phyloP scores from a whole-genome alignment of 2,329 filamentous ascomycete species.

The Rasamsonia emersonii region DNA sequence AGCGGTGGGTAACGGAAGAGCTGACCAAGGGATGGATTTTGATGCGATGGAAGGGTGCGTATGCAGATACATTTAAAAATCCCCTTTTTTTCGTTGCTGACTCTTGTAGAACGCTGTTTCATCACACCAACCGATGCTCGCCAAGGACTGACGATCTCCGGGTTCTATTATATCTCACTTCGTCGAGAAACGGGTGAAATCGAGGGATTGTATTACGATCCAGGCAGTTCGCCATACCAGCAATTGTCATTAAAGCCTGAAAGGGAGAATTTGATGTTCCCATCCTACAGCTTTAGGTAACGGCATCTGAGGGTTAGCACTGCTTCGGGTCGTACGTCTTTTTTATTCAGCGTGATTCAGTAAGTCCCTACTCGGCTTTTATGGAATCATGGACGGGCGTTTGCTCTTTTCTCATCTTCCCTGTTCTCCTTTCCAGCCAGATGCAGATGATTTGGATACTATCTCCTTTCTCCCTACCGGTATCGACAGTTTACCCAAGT shows the following conservation, averaged over 20 bases:
- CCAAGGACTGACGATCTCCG: slow-evolving; percentile 41
- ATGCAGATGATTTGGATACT: too few relatives aligned
- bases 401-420: too few relatives aligned
- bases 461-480: too few relatives aligned
- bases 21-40: slow-evolving; percentile 38
- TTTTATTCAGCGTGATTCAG: neutral
- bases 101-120: slow-evolving; percentile 37
- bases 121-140: slow-evolving; percentile 38
- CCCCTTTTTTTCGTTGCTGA: neutral
- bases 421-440: too few relatives aligned
- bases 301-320: neutral
- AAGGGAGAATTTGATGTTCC: slow-evolving; percentile 30
- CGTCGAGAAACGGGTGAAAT: slow-evolving; percentile 37
- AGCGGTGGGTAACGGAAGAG: slow-evolving; percentile 35
- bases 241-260: slow-evolving; percentile 37
- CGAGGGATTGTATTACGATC: slow-evolving; percentile 43
- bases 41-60: slow-evolving; percentile 44
- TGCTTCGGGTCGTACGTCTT: neutral
- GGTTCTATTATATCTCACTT: slow-evolving; percentile 44
- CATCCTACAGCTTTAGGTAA: slow-evolving; percentile 35
- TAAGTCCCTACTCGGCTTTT: too few relatives aligned
- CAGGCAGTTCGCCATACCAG: slow-evolving; percentile 42
- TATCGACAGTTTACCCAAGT: too few relatives aligned
- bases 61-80: neutral
- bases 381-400: too few relatives aligned